A percentile compares a stretch with the other conserved stretches of the same genome.
Conservation (phyloP, 768 basidiomycete species). For the Phanerochaete sordida region DNA sequence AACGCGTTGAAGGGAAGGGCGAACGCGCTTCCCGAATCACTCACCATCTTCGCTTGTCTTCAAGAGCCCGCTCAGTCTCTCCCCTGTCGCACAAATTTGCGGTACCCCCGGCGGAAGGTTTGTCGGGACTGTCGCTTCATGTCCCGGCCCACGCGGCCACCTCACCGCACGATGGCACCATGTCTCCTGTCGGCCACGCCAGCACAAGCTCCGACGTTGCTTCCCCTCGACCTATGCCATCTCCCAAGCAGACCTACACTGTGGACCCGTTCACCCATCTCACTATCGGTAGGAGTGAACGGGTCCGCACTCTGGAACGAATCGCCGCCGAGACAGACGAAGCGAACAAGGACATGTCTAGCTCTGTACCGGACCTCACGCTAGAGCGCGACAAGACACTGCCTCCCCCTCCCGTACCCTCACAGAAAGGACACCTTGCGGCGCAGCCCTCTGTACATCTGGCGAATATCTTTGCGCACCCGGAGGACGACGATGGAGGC, state of each 20-base stretch:
- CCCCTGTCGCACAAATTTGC: conserved; percentile 54
- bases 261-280: conserved; percentile 35
- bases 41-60: conserved; percentile 53
- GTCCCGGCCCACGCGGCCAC: not conserved
- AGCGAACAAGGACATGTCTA: conserved; percentile 25
- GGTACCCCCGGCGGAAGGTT: not conserved
- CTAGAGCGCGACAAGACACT: conserved; percentile 52
- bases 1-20: conserved; percentile 58
- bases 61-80: conserved; percentile 59
- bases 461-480: not conserved
- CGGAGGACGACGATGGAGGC: not conserved
- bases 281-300: conserved; percentile 44
- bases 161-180: not conserved
- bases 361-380: conserved; percentile 8
- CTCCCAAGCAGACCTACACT: conserved; percentile 57
- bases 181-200: conserved; percentile 15
- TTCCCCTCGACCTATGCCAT: conserved; percentile 67
- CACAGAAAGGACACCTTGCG: conserved; percentile 28
- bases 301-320: conserved; percentile 69
- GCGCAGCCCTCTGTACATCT: not conserved
- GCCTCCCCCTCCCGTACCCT: conserved; percentile 54
- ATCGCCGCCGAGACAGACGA: conserved; percentile 60
- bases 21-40: conserved; percentile 55
- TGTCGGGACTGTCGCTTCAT: not conserved
- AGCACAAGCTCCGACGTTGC: conserved; percentile 29